A percentile compares a stretch with the other conserved stretches of the same genome.
Conservation (phyloP, 495 filamentous ascomycete species). For the Bombardia bombarda region DNA sequence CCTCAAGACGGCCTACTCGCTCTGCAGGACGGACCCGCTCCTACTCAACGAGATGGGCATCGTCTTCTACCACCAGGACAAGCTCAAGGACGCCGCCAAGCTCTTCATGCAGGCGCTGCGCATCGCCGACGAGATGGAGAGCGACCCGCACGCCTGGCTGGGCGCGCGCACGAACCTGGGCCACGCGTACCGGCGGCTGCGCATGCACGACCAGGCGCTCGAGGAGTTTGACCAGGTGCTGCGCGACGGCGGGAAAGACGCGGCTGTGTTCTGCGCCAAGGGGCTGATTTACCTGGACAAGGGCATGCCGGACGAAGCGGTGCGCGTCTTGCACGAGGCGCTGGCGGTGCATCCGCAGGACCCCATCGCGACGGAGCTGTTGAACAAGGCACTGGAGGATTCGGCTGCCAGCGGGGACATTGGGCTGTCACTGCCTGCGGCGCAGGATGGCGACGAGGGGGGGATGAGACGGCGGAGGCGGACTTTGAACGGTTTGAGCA, state of each 20-base stretch:
- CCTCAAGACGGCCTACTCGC: slow-evolving; percentile 72
- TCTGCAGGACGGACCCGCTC: slow-evolving; percentile 73
- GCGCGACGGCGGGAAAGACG: slow-evolving; percentile 63
- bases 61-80: slow-evolving; percentile 85
- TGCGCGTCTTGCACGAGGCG: slow-evolving; percentile 63
- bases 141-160: slow-evolving; percentile 77
- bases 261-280: slow-evolving; percentile 62
- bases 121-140: slow-evolving; percentile 71
- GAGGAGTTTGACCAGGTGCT: slow-evolving; percentile 76
- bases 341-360: slow-evolving; percentile 62
- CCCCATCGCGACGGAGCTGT: slow-evolving; percentile 64
- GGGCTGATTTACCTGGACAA: slow-evolving; percentile 68
- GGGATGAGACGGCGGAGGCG: slow-evolving; percentile 2
- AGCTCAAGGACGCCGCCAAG: slow-evolving; percentile 59
- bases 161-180: slow-evolving; percentile 82
- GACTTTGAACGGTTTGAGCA: slow-evolving; percentile 28
- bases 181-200: slow-evolving; percentile 71
- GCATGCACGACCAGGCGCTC: slow-evolving; percentile 63
- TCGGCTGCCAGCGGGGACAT: slow-evolving; percentile 38
- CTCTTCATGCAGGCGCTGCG: slow-evolving; percentile 68
- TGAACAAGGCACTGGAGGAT: slow-evolving; percentile 67
- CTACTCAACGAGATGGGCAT: slow-evolving; percentile 94
- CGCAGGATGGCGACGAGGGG: slow-evolving; percentile 12
- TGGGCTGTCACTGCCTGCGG: not conserved
- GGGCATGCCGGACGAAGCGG: slow-evolving; percentile 56